A percentile compares a stretch with the other conserved stretches of the same genome.
Conservation (phyloP, 2,329 filamentous ascomycete species). For the Beauveria caledonica region DNA sequence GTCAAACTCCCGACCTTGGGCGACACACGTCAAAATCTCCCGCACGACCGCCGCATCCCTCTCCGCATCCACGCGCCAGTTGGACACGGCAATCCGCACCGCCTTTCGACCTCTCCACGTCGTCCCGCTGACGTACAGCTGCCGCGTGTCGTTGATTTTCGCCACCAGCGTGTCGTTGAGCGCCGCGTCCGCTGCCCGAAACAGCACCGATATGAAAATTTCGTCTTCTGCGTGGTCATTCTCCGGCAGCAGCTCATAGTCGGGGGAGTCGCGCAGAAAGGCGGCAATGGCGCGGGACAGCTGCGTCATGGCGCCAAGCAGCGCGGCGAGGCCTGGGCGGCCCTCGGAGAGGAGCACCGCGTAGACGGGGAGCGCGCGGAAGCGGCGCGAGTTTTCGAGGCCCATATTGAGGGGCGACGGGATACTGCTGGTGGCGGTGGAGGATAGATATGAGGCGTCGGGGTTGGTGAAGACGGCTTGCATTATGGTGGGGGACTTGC, state of each 20-base stretch:
- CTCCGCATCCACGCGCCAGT: constrained; percentile 67
- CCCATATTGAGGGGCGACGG: constrained; percentile 82
- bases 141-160: constrained; percentile 63
- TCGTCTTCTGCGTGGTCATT: constrained; percentile 20
- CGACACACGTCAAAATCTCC: constrained; percentile 49
- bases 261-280: constrained; percentile 51
- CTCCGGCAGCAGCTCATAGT: constrained; percentile 59
- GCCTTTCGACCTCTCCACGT: constrained; percentile 67
- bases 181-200: constrained; percentile 56
- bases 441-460: constrained; percentile 71
- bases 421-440: constrained; percentile 37
- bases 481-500: constrained; percentile 50
- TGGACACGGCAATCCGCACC: constrained; percentile 76
- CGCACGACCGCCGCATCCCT: constrained; percentile 59
- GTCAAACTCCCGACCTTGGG: constrained; percentile 23
- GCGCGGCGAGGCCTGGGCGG: constrained; percentile 54
- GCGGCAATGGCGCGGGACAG: constrained; percentile 60
- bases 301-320: constrained; percentile 64
- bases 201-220: constrained; percentile 62
- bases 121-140: constrained; percentile 78
- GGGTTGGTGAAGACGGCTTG: constrained; percentile 68
- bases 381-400: constrained; percentile 83
- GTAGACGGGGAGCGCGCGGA: constrained; percentile 85
- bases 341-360: constrained; percentile 71
- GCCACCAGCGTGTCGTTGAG: constrained; percentile 61